Evolutionary conservation across 208 protist genomes (phyloP).

Genomic region (Trypanosoma platydactyli): DNA sequence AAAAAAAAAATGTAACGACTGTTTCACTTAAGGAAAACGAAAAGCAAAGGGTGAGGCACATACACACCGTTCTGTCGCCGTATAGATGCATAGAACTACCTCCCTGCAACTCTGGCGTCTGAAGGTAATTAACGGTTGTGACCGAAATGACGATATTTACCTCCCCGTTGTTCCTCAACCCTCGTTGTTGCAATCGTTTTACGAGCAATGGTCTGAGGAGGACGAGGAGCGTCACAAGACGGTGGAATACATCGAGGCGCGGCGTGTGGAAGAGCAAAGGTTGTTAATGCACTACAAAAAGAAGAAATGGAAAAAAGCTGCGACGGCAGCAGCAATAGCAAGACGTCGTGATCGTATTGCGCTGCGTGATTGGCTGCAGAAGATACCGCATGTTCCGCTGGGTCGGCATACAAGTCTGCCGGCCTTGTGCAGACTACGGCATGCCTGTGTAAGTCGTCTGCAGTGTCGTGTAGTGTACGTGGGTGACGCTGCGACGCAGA

Average conservation of each 20-base stretch:
- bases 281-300: not conserved
- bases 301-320: constrained; percentile 1
- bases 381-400: constrained; percentile 63
- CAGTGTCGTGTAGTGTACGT: constrained; percentile 72
- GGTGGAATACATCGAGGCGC: not conserved
- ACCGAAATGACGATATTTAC: constrained; percentile 44
- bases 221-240: constrained; percentile 9
- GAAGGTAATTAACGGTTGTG: constrained; percentile 62
- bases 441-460: constrained; percentile 64
- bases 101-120: constrained; percentile 22
- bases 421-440: constrained; percentile 32
- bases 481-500: constrained; percentile 28
- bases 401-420: constrained; percentile 66
- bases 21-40: not conserved
- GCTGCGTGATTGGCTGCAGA: constrained; percentile 42
- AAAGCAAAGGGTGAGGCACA: not conserved
- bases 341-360: constrained; percentile 12
- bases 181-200: constrained; percentile 52
- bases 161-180: constrained; percentile 50
- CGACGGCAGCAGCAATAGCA: not conserved
- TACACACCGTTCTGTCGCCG: no score
- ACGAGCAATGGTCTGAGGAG: constrained; percentile 25
- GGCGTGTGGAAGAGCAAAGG: not conserved
- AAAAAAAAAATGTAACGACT: no score
- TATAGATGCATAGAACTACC: not conserved